Evolutionary conservation across 2,329 filamentous ascomycete genomes (phyloP), one percentile per base, ranked within the genome.

Genomic region (Neonectria punicea): DNA sequence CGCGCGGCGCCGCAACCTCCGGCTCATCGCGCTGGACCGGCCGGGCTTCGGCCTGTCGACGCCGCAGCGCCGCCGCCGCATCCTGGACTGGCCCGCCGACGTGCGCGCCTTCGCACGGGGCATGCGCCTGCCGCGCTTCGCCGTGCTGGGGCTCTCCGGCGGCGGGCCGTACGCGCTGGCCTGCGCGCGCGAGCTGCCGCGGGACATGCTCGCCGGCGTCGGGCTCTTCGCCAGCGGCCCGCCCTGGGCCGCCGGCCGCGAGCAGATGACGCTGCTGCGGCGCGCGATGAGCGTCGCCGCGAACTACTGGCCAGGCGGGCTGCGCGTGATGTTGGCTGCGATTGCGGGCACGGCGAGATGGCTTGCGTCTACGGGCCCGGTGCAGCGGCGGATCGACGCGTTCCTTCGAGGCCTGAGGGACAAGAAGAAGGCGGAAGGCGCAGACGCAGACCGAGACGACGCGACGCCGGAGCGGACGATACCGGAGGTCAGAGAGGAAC

Each of bases 21-120:
- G 78, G 8, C 28, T 83, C 44, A 73, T 84, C 41, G 73, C 79
- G 4, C 70, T 79, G 2, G 82, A 84, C 58, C 76, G 82, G 1
- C 82, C 82, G 1, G 82, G 82, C 7, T 80, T 79, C 34, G 82
- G 81, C 7, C 66, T 81, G 2, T 82, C 80, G 4, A 75, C 80
- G 2, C 75, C 75, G 11, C 76, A 79, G 62, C 73, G 77, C 10
- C 65, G 61, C 7, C 74, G 78, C 13, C 70, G 53, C 14, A 68
- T 81, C 16, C 46, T 74, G 14, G 76, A 81, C 68, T 80, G 75
- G 73, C 70, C 79, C 0, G 65, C 53, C 50, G 79, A 82, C 63
- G 75, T 81, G 9, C 58, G 62, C 5, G 73, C 64, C 0, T 74
- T 82, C 50, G 74, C 77, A 1, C 55, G 62, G 6, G 68, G 67